Evolutionary conservation across 2,329 filamentous ascomycete genomes (phyloP), one percentile per base, ranked within the genome.

Genomic region (Phyllosticta citribraziliensis): DNA sequence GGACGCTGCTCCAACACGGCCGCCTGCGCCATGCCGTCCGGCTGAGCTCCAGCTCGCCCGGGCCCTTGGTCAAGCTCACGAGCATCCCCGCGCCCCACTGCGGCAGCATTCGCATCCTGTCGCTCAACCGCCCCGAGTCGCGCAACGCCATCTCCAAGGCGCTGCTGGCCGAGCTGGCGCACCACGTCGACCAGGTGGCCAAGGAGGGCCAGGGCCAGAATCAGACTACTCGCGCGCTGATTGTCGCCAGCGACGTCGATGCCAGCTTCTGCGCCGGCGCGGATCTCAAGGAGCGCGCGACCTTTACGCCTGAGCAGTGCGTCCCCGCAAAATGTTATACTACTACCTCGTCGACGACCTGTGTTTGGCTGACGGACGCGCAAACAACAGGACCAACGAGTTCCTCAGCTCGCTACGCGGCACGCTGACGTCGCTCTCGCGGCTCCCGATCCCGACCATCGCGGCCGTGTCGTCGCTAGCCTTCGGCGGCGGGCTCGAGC

Each of bases 251-350:
- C 70, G 89, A 90, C 51, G 82, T 90, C n/a, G 90, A 97, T 67
- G 80, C 84, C 24, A 88, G 86, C 68, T 99, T 99, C 74, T 99
- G 94, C 74, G 91, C 94, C 0, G 94, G 94, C 47, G 94, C 94
- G 3, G 94, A 99, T 72, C 76, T 99, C 69, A 97, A 97, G 72
- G 93, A 97, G 79, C 80, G 93, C 27, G 82, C 83, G 62, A 83
- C 81, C 3, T 94, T 97, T 75, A 87, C 84, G 0, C 82, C 80
- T 63, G 83, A 91, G 67, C 88, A 97, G 91, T 96, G 74, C 64
- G 84, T 75, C 40, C 53, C 25, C 61, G n/a, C 52, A 27, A 25
- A 30, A 22, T 22, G 22, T 22, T 22, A 22, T 22, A 25, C 35
- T 54, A 52, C 22, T 30, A 60, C 30, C 30, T 24, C 20, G 47